Evolutionary conservation across 371 early-diverging fungal species (phyloP).

Genomic region (Mortierella sp.): DNA sequence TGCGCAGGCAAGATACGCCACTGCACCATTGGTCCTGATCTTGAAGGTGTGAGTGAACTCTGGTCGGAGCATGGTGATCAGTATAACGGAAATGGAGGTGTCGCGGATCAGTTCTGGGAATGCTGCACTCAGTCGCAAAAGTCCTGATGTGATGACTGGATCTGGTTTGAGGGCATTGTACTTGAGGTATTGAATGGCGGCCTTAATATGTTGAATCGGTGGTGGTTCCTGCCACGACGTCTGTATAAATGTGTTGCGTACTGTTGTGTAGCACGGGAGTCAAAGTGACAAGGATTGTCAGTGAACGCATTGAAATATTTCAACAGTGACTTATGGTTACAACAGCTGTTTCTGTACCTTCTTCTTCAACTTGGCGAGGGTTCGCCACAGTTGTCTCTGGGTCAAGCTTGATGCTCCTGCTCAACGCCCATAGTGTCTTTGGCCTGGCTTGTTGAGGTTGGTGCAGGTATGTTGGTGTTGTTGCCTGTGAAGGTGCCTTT

Average conservation of each 20-base stretch:
- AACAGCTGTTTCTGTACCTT: slow-evolving; percentile 21
- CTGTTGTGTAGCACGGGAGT: neutral
- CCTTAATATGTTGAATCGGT: slow-evolving; percentile 42
- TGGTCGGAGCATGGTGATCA: slow-evolving; percentile 55
- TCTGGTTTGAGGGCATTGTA: slow-evolving; percentile 54
- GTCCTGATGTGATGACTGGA: slow-evolving; percentile 44
- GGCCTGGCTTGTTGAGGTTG: slow-evolving; percentile 19
- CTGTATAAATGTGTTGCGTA: slow-evolving; percentile 41
- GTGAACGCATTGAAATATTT: neutral
- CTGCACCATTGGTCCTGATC: slow-evolving; percentile 52
- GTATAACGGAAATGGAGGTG: slow-evolving; percentile 27
- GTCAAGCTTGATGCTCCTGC: slow-evolving; percentile 29
- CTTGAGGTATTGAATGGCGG: slow-evolving; percentile 46
- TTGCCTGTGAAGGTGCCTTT: slow-evolving; percentile 28
- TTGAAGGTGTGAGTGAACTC: slow-evolving; percentile 54
- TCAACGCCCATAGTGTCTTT: slow-evolving; percentile 35
- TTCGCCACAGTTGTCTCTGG: slow-evolving; percentile 30
- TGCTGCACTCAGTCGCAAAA: slow-evolving; percentile 48
- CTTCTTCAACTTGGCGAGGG: slow-evolving; percentile 49
- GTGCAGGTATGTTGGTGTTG: slow-evolving; percentile 12
- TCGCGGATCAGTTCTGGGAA: slow-evolving; percentile 50
- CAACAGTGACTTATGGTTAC: neutral
- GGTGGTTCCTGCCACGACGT: slow-evolving; percentile 49
- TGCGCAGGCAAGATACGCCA: slow-evolving; percentile 48
- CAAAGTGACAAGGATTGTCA: neutral